Conservation (phyloP, 2,329 filamentous ascomycete species). For the Lecanoromycetidae sp. region DNA sequence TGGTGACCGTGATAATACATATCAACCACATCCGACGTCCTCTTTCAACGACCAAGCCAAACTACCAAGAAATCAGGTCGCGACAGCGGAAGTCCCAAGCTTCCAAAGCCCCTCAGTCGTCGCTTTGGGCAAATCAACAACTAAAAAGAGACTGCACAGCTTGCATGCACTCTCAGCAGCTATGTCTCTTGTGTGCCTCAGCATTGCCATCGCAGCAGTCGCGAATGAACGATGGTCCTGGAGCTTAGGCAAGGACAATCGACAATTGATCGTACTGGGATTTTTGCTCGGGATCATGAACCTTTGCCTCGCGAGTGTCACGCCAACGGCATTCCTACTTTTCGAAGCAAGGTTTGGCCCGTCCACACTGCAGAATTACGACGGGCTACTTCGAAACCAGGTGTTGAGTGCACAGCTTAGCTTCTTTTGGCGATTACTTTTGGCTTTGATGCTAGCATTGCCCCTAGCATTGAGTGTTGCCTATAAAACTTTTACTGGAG, state of each 20-base stretch:
- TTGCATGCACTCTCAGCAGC: conserved; percentile 1
- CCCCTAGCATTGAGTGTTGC: conserved; percentile 10
- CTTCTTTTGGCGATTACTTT: background rate
- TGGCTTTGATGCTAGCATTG: background rate
- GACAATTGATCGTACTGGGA: conserved; percentile 10
- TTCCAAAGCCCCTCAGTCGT: no score
- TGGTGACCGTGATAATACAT: no score
- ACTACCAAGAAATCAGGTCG: no score
- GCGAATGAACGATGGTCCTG: conserved; percentile 11
- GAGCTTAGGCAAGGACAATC: conserved; percentile 3
- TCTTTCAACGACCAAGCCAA: no score
- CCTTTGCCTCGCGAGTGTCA: conserved; percentile 1
- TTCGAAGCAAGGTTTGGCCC: conserved; percentile 8
- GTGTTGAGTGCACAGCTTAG: background rate
- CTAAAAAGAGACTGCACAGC: no score
- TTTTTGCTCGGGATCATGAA: conserved; percentile 14
- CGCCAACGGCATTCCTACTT: conserved; percentile 6
- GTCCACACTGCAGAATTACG: conserved; percentile 12
- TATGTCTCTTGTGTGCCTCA: conserved; percentile 4
- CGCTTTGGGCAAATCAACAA: no score
- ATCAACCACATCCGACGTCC: no score
- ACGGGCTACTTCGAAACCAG: conserved; percentile 11
- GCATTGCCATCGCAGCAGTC: conserved; percentile 6
- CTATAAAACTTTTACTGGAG: conserved; percentile 11
- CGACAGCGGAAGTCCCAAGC: no score